Evolutionary conservation across 2,329 filamentous ascomycete species (phyloP).

Genomic region (Epichloe baconii): DNA sequence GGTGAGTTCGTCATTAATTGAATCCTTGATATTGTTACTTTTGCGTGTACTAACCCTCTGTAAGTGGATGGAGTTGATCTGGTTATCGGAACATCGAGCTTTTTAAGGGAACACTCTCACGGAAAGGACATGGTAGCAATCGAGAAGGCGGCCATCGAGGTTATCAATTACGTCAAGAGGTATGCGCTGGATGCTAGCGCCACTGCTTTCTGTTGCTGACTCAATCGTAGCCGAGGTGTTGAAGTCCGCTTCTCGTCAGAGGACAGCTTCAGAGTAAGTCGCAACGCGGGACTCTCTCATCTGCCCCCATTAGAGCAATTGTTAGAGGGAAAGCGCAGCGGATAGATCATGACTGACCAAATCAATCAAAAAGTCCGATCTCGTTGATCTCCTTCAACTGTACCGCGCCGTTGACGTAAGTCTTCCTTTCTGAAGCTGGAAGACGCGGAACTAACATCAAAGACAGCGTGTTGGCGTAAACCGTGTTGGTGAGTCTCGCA

Average conservation of each 20-base stretch:
- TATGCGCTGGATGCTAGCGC: not conserved
- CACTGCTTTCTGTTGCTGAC: not conserved
- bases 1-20: not conserved
- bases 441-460: not conserved
- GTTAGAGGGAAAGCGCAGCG: not conserved
- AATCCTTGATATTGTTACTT: not conserved
- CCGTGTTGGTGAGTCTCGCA: not conserved
- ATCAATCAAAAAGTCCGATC: constrained; percentile 29
- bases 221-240: not conserved
- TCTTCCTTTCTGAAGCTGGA: not conserved
- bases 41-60: not conserved
- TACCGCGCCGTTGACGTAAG: constrained; percentile 62
- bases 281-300: not conserved
- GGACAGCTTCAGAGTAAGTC: constrained; percentile 57
- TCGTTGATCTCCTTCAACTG: constrained; percentile 60
- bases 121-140: constrained; percentile 80
- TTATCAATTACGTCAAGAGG: constrained; percentile 11
- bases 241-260: constrained; percentile 39
- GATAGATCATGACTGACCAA: not conserved
- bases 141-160: constrained; percentile 42
- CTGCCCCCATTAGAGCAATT: not conserved
- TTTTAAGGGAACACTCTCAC: constrained; percentile 77
- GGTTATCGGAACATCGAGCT: constrained; percentile 64
- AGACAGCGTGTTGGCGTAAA: not conserved
- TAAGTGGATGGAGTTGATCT: constrained; percentile 37